Percentiles rank a stretch among this genome's conserved stretches.
phyloP scores from a whole-genome alignment of 2,329 filamentous ascomycete species.

The Fusarium chlamydosporum region DNA sequence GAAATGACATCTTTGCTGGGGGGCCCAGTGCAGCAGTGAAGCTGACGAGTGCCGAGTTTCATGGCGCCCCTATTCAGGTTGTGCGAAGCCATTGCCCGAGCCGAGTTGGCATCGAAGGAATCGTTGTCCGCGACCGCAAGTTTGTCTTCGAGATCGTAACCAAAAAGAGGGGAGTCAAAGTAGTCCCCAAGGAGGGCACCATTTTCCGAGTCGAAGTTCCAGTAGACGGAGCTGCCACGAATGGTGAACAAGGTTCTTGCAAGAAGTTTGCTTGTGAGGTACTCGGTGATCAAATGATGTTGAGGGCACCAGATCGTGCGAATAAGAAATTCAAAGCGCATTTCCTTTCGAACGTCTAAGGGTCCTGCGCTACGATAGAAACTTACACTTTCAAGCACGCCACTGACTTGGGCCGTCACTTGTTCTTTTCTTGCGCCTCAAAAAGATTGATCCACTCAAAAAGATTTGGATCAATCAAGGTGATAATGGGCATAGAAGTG shows the following conservation, averaged over 20 bases:
- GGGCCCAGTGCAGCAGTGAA: constrained; percentile 76
- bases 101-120: constrained; percentile 85
- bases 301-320: constrained; percentile 84
- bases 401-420: background rate
- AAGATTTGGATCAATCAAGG: background rate
- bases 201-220: constrained; percentile 84
- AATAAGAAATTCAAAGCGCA: constrained; percentile 94
- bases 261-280: constrained; percentile 81
- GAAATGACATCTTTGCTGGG: constrained; percentile 69
- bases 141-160: constrained; percentile 90
- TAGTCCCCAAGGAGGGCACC: constrained; percentile 90
- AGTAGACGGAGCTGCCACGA: constrained; percentile 33
- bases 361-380: too few relatives aligned
- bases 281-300: constrained; percentile 88
- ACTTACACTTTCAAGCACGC: background rate
- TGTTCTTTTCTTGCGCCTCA: background rate
- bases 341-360: constrained; percentile 80
- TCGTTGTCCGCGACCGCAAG: constrained; percentile 89
- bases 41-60: constrained; percentile 88
- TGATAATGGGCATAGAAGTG: background rate
- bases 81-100: constrained; percentile 84
- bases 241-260: constrained; percentile 37
- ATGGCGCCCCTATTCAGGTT: constrained; percentile 87
- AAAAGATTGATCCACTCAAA: too few relatives aligned
- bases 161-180: constrained; percentile 76